A percentile compares a stretch with the other conserved stretches of the same genome.
phyloP scores from a whole-genome alignment of 2,329 filamentous ascomycete genomes.

The Alternaria incomplexa region DNA sequence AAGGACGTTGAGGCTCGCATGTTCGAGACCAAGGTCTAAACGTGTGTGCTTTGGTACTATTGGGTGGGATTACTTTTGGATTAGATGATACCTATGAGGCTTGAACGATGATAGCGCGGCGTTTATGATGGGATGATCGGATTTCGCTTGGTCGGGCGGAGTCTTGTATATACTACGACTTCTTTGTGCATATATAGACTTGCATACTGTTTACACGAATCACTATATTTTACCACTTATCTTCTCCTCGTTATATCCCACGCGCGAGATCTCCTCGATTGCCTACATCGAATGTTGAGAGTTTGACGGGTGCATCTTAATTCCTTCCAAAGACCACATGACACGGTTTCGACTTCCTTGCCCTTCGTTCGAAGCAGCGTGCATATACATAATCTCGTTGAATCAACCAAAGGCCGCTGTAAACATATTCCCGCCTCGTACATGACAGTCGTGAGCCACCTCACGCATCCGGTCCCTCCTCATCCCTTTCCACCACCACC shows the following conservation, averaged over 20 bases:
- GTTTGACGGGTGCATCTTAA: not conserved
- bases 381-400: not conserved
- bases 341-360: not conserved
- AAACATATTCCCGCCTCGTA: not conserved
- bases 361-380: not conserved
- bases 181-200: not conserved
- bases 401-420: no score
- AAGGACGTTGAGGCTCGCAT: conserved; percentile 33
- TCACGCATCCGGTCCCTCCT: not conserved
- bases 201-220: not conserved
- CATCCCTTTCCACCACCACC: not conserved
- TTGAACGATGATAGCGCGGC: not conserved
- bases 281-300: not conserved
- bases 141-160: not conserved
- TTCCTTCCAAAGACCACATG: not conserved
- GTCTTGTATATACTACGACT: conserved; percentile 2
- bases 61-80: not conserved
- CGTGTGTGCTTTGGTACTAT: not conserved
- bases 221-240: not conserved
- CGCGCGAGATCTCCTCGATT: not conserved
- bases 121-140: not conserved
- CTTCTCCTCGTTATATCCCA: not conserved
- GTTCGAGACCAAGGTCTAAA: conserved; percentile 20
- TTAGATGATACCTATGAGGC: conserved; percentile 1
- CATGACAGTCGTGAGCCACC: not conserved